Base-by-base conservation (phyloP, 805 yeast species). In the Wickerhamiella azymoides region DNA sequence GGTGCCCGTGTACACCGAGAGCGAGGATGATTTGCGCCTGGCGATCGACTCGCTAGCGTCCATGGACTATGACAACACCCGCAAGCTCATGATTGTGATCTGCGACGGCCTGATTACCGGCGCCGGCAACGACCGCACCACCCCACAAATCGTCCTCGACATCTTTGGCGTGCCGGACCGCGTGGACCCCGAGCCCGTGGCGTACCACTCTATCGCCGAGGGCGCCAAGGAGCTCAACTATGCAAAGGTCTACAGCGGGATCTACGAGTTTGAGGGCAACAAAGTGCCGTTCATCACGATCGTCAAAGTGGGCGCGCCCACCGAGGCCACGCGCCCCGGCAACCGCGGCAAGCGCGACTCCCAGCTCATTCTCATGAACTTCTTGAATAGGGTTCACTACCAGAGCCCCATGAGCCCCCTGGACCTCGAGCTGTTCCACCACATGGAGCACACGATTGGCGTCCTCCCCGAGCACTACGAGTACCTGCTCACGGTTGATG, bases 311-410 rank as follows among this genome's bases (percentile, higher is more conserved):
- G 81, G 81, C 33, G 66, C 74, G 3, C 76, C 77, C 0, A 67
- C 65, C 5, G 81, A 76, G 59, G 67, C 65, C 57, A n/a, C 18
- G 21, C 36, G 50, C 48, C 80, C 80, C 6, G 81, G 81, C 47
- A 76, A 76, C 59, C 65, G 81, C 58, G 81, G 81, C 54, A 76
- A 76, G 59, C 74, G 81, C 55, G 81, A 76, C 56, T 73, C 80
- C 17, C 81, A 76, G 58, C 67, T 74, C 46, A 59, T 76, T 50
- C 60, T 76, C 53, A 72, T 76, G 77, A 69, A 73, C 37, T 75
- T 73, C 61, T 64, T 76, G 53, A 79, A 76, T 58, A 68, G 70
- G 47, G 76, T 76, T 13, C 77, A 74, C 61, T 72, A 72, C 55
- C 74, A 72, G 52, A 70, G 70, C 48, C 72, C 79, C 53, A 76